Conservation (phyloP, 805 yeast species). For the Hanseniaspora lindneri region DNA sequence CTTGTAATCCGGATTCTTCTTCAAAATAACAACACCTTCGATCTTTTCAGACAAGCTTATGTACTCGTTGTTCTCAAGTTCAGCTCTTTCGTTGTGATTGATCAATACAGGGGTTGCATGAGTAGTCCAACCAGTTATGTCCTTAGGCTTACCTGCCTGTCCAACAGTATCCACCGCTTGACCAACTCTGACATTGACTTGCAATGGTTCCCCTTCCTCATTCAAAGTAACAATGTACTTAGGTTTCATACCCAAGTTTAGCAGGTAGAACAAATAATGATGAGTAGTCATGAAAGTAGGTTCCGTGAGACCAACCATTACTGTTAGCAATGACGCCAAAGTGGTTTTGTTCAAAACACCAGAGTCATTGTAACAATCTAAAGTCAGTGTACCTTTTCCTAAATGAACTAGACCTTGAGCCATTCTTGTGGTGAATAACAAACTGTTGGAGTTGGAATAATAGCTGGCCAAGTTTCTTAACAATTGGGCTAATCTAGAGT, state of each 20-base stretch:
- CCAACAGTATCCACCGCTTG: conserved; percentile 98
- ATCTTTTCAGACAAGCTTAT: conserved; percentile 65
- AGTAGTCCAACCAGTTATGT: conserved; percentile 98
- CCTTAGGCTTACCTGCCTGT: conserved; percentile 97
- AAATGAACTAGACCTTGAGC: conserved; percentile 91
- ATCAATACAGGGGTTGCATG: conserved; percentile 93
- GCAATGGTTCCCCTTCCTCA: conserved; percentile 72
- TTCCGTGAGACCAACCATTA: conserved; percentile 69
- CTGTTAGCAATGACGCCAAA: conserved; percentile 77
- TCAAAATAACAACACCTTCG: conserved; percentile 88
- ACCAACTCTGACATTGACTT: conserved; percentile 95
- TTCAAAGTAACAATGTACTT: conserved; percentile 87
- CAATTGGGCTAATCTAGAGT: conserved; percentile 93
- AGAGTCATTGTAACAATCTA: conserved; percentile 84
- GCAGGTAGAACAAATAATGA: conserved; percentile 72
- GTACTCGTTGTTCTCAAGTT: conserved; percentile 80
- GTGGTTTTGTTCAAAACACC: conserved; percentile 78
- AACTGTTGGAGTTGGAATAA: conserved; percentile 80
- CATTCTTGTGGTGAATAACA: conserved; percentile 81
- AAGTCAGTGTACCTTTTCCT: conserved; percentile 89
- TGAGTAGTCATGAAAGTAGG: conserved; percentile 75
- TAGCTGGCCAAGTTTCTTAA: conserved; percentile 89
- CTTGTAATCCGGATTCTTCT: conserved; percentile 76
- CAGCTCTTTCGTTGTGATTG: conserved; percentile 93
- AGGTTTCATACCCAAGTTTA: conserved; percentile 83